Evolutionary conservation across 2,329 filamentous ascomycete genomes (phyloP).

Genomic region (Penicillium sp.): DNA sequence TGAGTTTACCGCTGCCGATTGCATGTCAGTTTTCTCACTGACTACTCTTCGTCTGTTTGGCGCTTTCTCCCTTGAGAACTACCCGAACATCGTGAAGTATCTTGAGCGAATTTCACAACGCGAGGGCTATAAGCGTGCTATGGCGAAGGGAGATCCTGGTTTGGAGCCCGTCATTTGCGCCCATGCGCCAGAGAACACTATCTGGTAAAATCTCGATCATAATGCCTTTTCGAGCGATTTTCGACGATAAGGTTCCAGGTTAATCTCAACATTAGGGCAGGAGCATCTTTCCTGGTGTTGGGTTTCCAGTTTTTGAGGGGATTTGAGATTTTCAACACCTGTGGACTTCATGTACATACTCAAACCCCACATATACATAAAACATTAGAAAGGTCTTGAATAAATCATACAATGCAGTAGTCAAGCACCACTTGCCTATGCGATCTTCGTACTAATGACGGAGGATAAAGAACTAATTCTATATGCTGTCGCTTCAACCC

Average conservation of each 20-base stretch:
- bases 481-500: too few species aligned
- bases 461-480: too few species aligned
- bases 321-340: neutral
- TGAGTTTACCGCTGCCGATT: neutral
- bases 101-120: neutral
- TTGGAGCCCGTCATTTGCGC: neutral
- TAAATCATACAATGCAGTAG: too few species aligned
- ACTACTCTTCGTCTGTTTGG: neutral
- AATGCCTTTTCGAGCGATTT: neutral
- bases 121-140: neutral
- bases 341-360: too few species aligned
- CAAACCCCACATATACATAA: too few species aligned
- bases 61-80: neutral
- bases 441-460: too few species aligned
- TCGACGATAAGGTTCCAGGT: neutral
- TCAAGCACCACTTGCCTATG: too few species aligned
- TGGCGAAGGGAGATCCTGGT: neutral
- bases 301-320: neutral
- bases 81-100: neutral
- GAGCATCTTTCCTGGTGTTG: neutral
- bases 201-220: neutral
- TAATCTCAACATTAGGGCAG: neutral
- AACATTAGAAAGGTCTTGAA: too few species aligned
- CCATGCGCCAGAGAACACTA: neutral
- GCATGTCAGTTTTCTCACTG: neutral